These are phyloP conservation scores for Eutypa lata DNA, from an alignment of 2,329 filamentous ascomycete species.

Conservation along the genomic window DNA sequence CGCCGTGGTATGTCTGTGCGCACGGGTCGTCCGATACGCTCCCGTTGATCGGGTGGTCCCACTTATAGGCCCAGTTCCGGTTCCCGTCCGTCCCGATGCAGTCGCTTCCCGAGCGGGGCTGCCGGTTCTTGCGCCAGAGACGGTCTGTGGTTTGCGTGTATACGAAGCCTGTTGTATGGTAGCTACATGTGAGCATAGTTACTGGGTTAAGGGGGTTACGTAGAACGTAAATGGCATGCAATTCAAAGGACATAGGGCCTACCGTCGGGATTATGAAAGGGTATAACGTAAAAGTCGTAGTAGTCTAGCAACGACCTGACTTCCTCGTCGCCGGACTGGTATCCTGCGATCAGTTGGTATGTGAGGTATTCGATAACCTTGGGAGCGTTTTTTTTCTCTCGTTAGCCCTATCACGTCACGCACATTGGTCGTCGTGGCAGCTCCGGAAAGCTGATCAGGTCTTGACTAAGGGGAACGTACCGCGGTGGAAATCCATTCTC, in stretches of 20 bases:
- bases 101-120: constrained; percentile 28
- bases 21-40: constrained; percentile 49
- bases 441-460: too few species aligned
- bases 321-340: constrained; percentile 31
- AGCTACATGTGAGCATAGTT: too few species aligned
- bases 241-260: constrained; percentile 11
- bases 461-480: constrained; percentile 53
- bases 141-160: constrained; percentile 55
- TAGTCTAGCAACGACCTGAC: constrained; percentile 46
- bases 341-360: constrained; percentile 41
- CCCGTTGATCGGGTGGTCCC: constrained; percentile 38
- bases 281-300: constrained; percentile 65
- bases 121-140: constrained; percentile 57
- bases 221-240: too few species aligned
- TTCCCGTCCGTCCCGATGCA: constrained; percentile 53
- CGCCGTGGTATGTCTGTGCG: constrained; percentile 41
- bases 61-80: constrained; percentile 51
- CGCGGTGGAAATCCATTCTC: constrained; percentile 53
- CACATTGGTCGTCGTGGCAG: too few species aligned
- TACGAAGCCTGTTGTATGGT: constrained; percentile 47
- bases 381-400: too few species aligned
- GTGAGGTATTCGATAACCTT: constrained; percentile 45
- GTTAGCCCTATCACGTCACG: too few species aligned
- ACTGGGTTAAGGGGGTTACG: too few species aligned
- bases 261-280: constrained; percentile 61